phyloP scores from a whole-genome alignment of 192 early-diverging fungal genomes.

The Kickxella alabastrina region DNA sequence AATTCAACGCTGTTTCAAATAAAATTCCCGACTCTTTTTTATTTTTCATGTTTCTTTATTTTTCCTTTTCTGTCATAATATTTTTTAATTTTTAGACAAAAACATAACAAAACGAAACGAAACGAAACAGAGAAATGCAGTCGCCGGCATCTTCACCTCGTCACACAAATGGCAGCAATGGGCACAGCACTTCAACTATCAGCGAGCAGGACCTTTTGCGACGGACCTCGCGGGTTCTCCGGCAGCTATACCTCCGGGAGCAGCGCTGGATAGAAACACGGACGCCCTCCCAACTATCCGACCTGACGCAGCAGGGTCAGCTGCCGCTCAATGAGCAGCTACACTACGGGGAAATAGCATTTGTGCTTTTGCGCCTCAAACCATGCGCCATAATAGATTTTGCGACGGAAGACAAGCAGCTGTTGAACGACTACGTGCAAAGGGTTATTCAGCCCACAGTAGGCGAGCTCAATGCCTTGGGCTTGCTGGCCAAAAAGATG shows the following conservation, averaged over 20 bases:
- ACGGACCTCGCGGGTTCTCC: slow-evolving; percentile 34
- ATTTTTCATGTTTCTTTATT: too few species aligned
- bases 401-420: slow-evolving; percentile 25
- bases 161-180: too few species aligned
- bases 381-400: slow-evolving; percentile 42
- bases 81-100: too few species aligned
- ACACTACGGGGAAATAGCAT: slow-evolving; percentile 44
- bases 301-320: slow-evolving; percentile 37
- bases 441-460: slow-evolving; percentile 23
- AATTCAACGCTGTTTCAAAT: too few species aligned
- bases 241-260: slow-evolving; percentile 41
- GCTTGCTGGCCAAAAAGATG: not conserved
- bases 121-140: too few species aligned
- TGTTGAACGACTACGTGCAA: slow-evolving; percentile 24
- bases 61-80: too few species aligned
- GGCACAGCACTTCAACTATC: too few species aligned
- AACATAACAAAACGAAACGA: too few species aligned
- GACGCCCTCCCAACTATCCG: slow-evolving; percentile 14
- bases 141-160: too few species aligned
- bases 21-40: too few species aligned
- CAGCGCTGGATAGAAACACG: slow-evolving; percentile 26
- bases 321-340: slow-evolving; percentile 35
- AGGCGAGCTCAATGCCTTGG: slow-evolving; percentile 28
- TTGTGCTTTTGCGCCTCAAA: slow-evolving; percentile 39
- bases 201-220: slow-evolving; percentile 25